Base-by-base conservation (phyloP, 371 early-diverging fungal genomes). In the Mortierella sp. region DNA sequence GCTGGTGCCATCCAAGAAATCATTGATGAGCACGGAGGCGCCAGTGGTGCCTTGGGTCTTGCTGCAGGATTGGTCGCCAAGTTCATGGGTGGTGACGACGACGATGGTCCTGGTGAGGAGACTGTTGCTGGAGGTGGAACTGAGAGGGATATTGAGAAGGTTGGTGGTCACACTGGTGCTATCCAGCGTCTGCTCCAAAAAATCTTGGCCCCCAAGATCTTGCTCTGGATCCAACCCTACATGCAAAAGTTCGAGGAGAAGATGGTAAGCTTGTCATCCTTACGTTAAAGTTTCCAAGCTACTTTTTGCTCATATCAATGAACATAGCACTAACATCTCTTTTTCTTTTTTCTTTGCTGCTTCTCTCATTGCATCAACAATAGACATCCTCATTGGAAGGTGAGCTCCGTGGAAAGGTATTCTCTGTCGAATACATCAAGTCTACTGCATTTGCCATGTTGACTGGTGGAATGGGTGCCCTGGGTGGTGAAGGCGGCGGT, bases 361-460 rank as follows among this genome's bases (percentile, higher is more conserved):
- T n/a, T 59, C n/a, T 28, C 26, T 26, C 23, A 7, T 54, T 5
- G n/a, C 8, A n/a, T 47, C n/a, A n/a, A 47, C 34, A 15, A 0
- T 70, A 70, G 76, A 76, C 34, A 8, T 26, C 3, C 1, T 53
- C 76, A 19, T 61, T 76, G 56, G 76, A 70, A 19, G 61, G 64
- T 19, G 76, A 76, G 54, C 76, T 76, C 37, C 76, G 76, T 22
- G 32, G 29, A 54, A 76, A 76, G 70, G 63, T 70, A 60, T 70
- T 70, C 68, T 66, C 66, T 5, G 15, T 60, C 28, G 76, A 76
- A 3, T 76, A 76, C 47, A 66, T 76, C 64, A 70, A 76, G 56
- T 3, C 54, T 6, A 66, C 22, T 2, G 70, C 54, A 17, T 22
- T 76, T 28, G 1, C 31, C 19, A 62, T 70, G 64, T n/a, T 76